Conservation (phyloP, 257 asterid species). For the Oldenlandia corymbosa region DNA sequence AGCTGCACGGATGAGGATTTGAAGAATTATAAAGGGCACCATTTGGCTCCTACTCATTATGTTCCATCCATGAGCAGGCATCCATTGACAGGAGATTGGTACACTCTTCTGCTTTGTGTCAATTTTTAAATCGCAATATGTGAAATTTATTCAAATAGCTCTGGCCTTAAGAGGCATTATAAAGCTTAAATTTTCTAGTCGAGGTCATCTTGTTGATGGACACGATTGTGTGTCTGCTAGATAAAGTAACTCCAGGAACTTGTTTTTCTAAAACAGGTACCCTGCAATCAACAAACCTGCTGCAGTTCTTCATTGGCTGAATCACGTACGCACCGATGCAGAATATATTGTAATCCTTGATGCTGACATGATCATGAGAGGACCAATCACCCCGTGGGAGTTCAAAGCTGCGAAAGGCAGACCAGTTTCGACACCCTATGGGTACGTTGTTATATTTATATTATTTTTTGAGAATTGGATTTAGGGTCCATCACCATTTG, state of each 20-base stretch:
- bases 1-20: conserved; percentile 90
- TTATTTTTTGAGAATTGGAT: conserved; percentile 7
- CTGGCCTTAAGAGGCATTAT: not conserved
- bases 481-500: not conserved
- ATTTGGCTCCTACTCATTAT: conserved; percentile 90
- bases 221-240: not conserved
- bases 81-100: conserved; percentile 96
- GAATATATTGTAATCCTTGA: conserved; percentile 83
- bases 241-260: conserved; percentile 5
- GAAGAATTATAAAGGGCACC: conserved; percentile 79
- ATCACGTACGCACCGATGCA: conserved; percentile 86
- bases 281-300: conserved; percentile 98
- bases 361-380: conserved; percentile 95
- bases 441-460: conserved; percentile 48
- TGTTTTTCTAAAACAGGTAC: conserved; percentile 52
- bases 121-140: conserved; percentile 2
- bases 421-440: conserved; percentile 95
- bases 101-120: conserved; percentile 21
- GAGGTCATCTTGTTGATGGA: conserved; percentile 1
- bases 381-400: conserved; percentile 95
- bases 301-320: conserved; percentile 92
- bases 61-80: conserved; percentile 99
- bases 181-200: not conserved
- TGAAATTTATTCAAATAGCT: conserved; percentile 1
- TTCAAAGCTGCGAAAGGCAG: conserved; percentile 70